phyloP scores from a whole-genome alignment of 2,329 filamentous ascomycete species.

The Alternaria sp. region DNA sequence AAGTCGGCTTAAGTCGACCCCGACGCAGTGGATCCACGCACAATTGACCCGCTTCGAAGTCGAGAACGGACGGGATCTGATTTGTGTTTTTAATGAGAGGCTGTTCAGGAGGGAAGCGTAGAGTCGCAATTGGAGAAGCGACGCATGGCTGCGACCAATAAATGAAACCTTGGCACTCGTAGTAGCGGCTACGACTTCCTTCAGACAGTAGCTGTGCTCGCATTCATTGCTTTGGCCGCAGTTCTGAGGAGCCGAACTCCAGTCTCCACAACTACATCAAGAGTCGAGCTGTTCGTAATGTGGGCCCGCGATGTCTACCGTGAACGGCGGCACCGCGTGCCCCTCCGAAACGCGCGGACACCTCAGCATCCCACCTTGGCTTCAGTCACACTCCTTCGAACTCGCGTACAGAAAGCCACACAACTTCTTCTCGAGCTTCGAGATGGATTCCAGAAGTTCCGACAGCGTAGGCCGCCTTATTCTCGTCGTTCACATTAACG shows the following conservation, averaged over 20 bases:
- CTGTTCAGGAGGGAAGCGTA: neutral
- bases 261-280: constrained; percentile 1
- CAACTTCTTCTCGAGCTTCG: constrained; percentile 13
- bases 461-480: constrained; percentile 15
- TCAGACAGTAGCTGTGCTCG: neutral
- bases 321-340: constrained; percentile 5
- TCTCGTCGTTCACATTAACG: constrained; percentile 20
- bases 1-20: neutral
- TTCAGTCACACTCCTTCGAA: constrained; percentile 4
- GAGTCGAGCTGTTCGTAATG: neutral
- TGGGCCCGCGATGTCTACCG: constrained; percentile 4
- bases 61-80: neutral
- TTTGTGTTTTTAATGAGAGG: constrained; percentile 1
- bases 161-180: constrained; percentile 1
- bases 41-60: neutral
- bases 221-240: constrained; percentile 2
- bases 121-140: neutral
- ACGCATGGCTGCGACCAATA: neutral
- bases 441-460: constrained; percentile 22
- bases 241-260: neutral
- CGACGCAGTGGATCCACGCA: neutral
- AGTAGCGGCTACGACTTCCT: neutral
- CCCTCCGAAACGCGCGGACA: constrained; percentile 10
- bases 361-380: constrained; percentile 2
- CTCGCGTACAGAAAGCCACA: constrained; percentile 1